Conservation (phyloP, 306 rosid species). For the Sicyos edulis region DNA sequence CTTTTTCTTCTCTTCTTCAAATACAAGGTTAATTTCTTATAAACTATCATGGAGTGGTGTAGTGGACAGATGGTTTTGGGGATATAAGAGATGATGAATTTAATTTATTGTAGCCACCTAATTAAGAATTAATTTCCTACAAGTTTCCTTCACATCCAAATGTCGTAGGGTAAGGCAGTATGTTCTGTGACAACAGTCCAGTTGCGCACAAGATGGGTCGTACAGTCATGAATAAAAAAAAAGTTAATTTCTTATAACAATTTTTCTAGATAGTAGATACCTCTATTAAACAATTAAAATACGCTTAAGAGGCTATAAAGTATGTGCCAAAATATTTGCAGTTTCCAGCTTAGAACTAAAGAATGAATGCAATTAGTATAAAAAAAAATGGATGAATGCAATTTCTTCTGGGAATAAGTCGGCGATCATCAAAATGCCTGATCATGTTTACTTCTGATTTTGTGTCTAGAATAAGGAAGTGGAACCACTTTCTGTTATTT, state of each 20-base stretch:
- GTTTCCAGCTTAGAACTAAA: neutral
- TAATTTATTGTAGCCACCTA: too few species aligned
- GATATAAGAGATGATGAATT: too few species aligned
- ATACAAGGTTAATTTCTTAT: neutral
- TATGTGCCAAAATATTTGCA: conserved; percentile 9
- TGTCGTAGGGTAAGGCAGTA: too few species aligned
- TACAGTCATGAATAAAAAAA: too few species aligned
- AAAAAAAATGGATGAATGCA: too few species aligned
- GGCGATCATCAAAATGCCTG: neutral
- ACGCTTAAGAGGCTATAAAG: neutral
- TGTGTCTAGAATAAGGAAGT: neutral
- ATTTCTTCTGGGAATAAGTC: conserved; percentile 1
- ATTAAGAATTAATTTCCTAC: too few species aligned
- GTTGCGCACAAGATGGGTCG: too few species aligned
- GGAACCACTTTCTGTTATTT: neutral
- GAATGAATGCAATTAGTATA: neutral
- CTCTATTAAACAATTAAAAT: neutral
- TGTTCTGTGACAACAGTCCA: too few species aligned
- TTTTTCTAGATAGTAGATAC: neutral
- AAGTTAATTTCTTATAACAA: too few species aligned
- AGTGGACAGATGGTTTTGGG: too few species aligned
- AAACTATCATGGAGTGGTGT: neutral
- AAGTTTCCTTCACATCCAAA: too few species aligned
- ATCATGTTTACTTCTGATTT: conserved; percentile 8
- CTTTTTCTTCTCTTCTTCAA: neutral